Base-by-base conservation (phyloP, 1,139 yeast genomes). In the Kazachstania sp. region DNA sequence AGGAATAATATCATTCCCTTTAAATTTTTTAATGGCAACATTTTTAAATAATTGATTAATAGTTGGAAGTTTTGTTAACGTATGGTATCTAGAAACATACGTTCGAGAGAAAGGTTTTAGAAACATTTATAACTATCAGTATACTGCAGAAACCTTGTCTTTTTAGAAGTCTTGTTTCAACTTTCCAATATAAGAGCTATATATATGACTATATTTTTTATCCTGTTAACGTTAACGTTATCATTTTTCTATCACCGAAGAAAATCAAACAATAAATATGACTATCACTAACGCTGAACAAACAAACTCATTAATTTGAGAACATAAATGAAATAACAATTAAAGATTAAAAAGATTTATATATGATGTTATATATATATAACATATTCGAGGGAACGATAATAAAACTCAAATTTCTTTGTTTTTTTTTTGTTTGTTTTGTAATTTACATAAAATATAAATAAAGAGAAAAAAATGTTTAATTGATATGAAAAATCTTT, bases 1-100 rank as follows among this genome's bases (percentile, higher is more conserved):
- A 4, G 47, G 45, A 1, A 50, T 15, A 12, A 41, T 41, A 15
- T 46, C 46, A 15, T 45, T 45, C 23, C 45, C 39, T 11, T 30
- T 38, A 4, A 39, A 6, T 3, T 13, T 13, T 12, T 39, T 36
- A 1, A 35, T 28, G 4, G 40, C 8, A 13, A 45, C 18, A 19
- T 39, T 39, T 9, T 43, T 23, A 30, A 39, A 42, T 5, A 49
- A 15, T 19, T 46, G 46, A 32, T 45, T 45, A 5, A 46, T 40
- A 12, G 47, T 37, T 11, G 44, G 47, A 4, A 41, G 16, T 34
- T 7, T 20, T 15, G 41, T 37, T 13, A 44, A 19, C 11, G 36
- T 3, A 20, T 41, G 43, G 23, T 40, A 40, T 7, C 20, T n/a
- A 28, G 32, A 26, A 18, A 18, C 12, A 16, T 3, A 19, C 9